Conservation (phyloP, 2,329 filamentous ascomycete species). For the Fusarium lateritium region DNA sequence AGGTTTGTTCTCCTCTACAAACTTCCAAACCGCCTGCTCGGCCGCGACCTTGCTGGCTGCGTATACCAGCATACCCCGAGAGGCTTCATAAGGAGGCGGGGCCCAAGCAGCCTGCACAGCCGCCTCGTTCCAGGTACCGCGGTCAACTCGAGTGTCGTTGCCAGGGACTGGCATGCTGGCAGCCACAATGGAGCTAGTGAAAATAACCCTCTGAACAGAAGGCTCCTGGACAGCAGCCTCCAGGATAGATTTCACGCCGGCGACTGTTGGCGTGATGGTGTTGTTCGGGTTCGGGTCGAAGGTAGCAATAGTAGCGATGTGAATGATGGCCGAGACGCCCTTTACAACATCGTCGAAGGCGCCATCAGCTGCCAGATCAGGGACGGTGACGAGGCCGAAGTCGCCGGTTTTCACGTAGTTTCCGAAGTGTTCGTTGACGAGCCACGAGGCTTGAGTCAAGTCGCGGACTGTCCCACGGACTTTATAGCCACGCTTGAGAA, state of each 20-base stretch:
- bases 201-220: conserved; percentile 55
- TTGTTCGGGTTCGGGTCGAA: conserved; percentile 58
- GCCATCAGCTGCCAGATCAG: conserved; percentile 55
- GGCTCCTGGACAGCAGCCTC: conserved; percentile 58
- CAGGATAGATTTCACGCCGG: conserved; percentile 56
- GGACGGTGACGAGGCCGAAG: conserved; percentile 58
- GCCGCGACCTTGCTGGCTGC: conserved; percentile 51
- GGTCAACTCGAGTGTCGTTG: conserved; percentile 31
- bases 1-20: conserved; percentile 45
- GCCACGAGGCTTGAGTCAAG: conserved; percentile 52
- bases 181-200: conserved; percentile 47
- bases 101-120: conserved; percentile 51
- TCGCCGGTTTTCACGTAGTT: conserved; percentile 45
- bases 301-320: conserved; percentile 60
- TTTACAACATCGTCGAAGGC: conserved; percentile 53
- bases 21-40: conserved; percentile 53
- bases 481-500: conserved; percentile 58
- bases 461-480: conserved; percentile 63
- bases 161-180: background rate
- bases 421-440: conserved; percentile 52
- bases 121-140: conserved; percentile 52
- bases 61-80: conserved; percentile 44
- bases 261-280: conserved; percentile 58
- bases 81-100: conserved; percentile 44
- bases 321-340: conserved; percentile 60